These are phyloP conservation scores for Calonectria henricotiae DNA, from an alignment of 2,329 filamentous ascomycete genomes.

Conservation along the genomic window DNA sequence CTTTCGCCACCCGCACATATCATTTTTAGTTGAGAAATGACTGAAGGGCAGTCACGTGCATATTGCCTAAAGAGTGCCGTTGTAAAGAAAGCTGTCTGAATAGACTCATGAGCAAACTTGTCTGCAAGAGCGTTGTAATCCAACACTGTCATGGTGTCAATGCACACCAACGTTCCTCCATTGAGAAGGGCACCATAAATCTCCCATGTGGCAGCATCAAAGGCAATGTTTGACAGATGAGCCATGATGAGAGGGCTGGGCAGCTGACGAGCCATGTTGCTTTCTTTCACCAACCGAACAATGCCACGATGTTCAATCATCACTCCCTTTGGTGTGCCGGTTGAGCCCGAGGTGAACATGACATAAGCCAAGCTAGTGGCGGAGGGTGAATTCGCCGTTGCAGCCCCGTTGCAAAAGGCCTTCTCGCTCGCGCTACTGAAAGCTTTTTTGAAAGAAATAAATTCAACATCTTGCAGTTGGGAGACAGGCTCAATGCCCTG, in stretches of 20 bases:
- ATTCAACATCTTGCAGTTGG: no score
- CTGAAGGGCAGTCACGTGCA: not conserved
- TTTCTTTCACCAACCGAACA: not conserved
- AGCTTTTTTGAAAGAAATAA: no score
- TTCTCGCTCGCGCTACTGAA: no score
- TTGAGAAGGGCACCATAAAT: not conserved
- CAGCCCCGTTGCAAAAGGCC: no score
- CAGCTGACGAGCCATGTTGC: not conserved
- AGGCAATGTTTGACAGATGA: slow-evolving; percentile 50
- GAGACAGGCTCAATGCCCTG: no score
- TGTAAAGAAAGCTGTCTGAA: slow-evolving; percentile 46
- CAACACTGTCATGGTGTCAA: slow-evolving; percentile 62
- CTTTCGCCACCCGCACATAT: not conserved
- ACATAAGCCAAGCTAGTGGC: slow-evolving; percentile 26
- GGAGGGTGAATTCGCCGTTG: no score
- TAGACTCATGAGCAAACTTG: slow-evolving; percentile 45
- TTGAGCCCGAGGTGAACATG: slow-evolving; percentile 44
- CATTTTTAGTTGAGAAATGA: not conserved
- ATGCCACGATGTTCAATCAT: slow-evolving; percentile 28
- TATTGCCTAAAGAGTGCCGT: not conserved
- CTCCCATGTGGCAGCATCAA: slow-evolving; percentile 13
- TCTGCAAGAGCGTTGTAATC: slow-evolving; percentile 53
- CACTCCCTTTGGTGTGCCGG: slow-evolving; percentile 40
- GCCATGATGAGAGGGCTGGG: slow-evolving; percentile 28
- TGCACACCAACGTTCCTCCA: not conserved